Conservation (phyloP, 306 rosid genomes). For the Sechiopsis laciniata region DNA sequence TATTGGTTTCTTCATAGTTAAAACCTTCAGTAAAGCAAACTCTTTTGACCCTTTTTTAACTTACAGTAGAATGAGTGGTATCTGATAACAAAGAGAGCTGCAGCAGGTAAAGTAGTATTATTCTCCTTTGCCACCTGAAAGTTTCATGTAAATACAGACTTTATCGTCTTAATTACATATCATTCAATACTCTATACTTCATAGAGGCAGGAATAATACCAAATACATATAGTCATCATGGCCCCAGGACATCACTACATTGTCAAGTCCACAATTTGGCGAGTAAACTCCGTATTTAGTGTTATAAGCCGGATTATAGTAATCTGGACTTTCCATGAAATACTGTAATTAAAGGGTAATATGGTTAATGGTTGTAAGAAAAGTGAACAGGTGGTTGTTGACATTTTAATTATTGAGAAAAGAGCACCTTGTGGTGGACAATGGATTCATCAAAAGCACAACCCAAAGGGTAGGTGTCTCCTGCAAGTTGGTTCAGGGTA, state of each 20-base stretch:
- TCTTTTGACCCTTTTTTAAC: neutral
- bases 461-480: conserved; percentile 81
- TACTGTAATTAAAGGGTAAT: conserved; percentile 33
- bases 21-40: neutral
- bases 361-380: conserved; percentile 16
- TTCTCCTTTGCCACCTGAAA: conserved; percentile 69
- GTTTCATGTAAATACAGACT: neutral
- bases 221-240: conserved; percentile 87
- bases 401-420: neutral
- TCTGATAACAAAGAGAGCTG: conserved; percentile 72
- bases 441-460: conserved; percentile 63
- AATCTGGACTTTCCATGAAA: conserved; percentile 57
- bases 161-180: neutral
- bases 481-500: conserved; percentile 29
- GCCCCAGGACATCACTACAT: conserved; percentile 87
- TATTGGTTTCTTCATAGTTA: neutral
- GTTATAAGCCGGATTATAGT: conserved; percentile 43
- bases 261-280: conserved; percentile 63
- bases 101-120: conserved; percentile 62
- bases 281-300: conserved; percentile 62
- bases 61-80: conserved; percentile 84
- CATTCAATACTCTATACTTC: neutral
- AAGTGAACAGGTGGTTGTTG: neutral
- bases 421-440: conserved; percentile 65
- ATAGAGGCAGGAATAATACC: conserved; percentile 32